These are phyloP conservation scores for Sordariomycetes sp. DNA, from an alignment of 2,329 filamentous ascomycete genomes.

Conservation along the genomic window DNA sequence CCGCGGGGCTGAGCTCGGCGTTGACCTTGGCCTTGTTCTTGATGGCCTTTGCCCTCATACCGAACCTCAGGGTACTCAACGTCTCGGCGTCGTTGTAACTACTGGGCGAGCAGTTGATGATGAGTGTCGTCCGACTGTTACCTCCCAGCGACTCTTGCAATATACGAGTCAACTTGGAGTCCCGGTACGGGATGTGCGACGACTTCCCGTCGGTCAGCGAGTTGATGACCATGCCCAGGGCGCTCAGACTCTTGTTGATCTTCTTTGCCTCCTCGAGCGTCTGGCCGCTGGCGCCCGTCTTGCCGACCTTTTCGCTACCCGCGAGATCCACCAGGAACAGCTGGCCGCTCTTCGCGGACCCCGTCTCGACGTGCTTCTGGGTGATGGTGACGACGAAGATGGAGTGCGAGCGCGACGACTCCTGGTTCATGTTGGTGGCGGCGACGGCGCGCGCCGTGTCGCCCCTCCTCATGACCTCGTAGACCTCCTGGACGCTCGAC, in stretches of 20 bases:
- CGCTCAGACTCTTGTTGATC: slow-evolving; percentile 99
- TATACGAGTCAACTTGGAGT: slow-evolving; percentile 95
- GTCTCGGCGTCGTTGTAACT: slow-evolving; percentile 98
- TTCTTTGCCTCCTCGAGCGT: slow-evolving; percentile 98
- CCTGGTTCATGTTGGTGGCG: slow-evolving; percentile 98
- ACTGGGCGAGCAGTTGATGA: slow-evolving; percentile 98
- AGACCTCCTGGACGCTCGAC: slow-evolving; percentile 88
- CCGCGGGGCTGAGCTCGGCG: slow-evolving; percentile 86
- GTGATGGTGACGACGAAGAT: slow-evolving; percentile 96
- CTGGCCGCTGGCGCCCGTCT: slow-evolving; percentile 94
- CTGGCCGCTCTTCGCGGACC: slow-evolving; percentile 89
- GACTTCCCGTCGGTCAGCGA: slow-evolving; percentile 94
- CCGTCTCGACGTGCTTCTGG: slow-evolving; percentile 95
- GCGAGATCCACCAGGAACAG: slow-evolving; percentile 96
- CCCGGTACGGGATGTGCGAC: slow-evolving; percentile 88
- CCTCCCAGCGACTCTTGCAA: slow-evolving; percentile 93
- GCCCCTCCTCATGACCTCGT: slow-evolving; percentile 90
- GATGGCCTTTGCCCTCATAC: slow-evolving; percentile 93
- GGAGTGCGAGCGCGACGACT: slow-evolving; percentile 94
- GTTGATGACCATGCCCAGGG: slow-evolving; percentile 98
- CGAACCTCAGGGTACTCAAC: slow-evolving; percentile 80
- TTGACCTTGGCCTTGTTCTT: slow-evolving; percentile 99
- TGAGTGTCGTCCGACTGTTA: slow-evolving; percentile 95
- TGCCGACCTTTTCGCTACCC: slow-evolving; percentile 96
- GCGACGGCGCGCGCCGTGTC: slow-evolving; percentile 83